phyloP scores from a whole-genome alignment of 2,329 filamentous ascomycete species.

The Epichloe brachyelytri region DNA sequence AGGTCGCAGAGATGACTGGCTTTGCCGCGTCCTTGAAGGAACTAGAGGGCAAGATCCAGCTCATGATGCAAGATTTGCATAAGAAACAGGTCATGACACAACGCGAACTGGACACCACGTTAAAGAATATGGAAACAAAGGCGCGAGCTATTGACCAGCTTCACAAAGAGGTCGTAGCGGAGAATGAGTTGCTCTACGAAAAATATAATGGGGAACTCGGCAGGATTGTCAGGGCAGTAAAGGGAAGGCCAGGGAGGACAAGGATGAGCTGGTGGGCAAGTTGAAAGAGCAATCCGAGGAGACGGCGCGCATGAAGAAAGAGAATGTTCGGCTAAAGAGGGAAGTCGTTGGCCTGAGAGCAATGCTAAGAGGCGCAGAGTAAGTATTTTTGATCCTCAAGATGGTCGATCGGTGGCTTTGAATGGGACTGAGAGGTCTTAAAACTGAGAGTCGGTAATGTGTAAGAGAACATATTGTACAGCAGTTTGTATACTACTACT shows the following conservation, averaged over 20 bases:
- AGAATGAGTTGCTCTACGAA: conserved; percentile 88
- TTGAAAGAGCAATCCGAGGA: conserved; percentile 68
- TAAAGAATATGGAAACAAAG: conserved; percentile 65
- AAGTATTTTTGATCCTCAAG: conserved; percentile 14
- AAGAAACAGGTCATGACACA: conserved; percentile 51
- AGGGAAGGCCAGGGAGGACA: conserved; percentile 60
- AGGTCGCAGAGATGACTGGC: conserved; percentile 14
- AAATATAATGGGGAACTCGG: conserved; percentile 84
- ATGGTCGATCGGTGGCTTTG: conserved; percentile 8
- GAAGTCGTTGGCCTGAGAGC: conserved; percentile 63
- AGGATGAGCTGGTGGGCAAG: conserved; percentile 61
- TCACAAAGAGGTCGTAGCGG: conserved; percentile 74
- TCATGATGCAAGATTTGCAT: conserved; percentile 43
- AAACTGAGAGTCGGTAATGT: not conserved
- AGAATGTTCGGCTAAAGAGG: conserved; percentile 71
- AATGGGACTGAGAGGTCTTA: not conserved
- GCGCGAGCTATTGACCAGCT: conserved; percentile 75
- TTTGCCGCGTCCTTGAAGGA: conserved; percentile 41
- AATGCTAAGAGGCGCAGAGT: conserved; percentile 33
- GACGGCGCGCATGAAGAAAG: conserved; percentile 62
- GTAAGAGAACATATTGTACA: not conserved
- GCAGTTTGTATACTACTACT: conserved; percentile 3
- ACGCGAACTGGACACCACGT: conserved; percentile 55
- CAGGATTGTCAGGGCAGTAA: conserved; percentile 66
- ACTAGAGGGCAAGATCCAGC: conserved; percentile 55